phyloP scores from a whole-genome alignment of 139 green algal genomes.

The Auxenochlorella pyrenoidosa region DNA sequence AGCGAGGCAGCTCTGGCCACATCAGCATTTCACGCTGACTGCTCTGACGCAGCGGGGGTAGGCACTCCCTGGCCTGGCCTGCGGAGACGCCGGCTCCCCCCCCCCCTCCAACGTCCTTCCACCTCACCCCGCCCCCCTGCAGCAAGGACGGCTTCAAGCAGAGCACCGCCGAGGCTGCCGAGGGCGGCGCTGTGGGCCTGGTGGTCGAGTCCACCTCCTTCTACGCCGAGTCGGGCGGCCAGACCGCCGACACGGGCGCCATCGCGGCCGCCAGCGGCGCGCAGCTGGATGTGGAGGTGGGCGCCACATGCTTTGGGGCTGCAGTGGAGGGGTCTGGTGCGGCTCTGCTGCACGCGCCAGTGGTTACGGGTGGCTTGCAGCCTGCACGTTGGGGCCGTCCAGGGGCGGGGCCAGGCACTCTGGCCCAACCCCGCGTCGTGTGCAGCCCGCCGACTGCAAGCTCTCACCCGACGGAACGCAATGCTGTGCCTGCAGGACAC shows the following conservation, averaged over 20 bases:
- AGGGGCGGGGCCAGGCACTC: no score
- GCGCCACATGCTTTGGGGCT: neutral
- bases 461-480: neutral
- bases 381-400: no score
- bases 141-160: conserved; percentile 81
- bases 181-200: conserved; percentile 78
- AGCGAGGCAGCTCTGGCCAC: neutral
- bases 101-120: no score
- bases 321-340: neutral
- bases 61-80: no score
- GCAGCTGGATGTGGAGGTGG: conserved; percentile 40
- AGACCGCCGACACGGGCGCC: conserved; percentile 84
- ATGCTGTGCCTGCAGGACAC: conserved; percentile 1
- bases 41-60: no score
- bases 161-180: conserved; percentile 45
- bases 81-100: neutral
- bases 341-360: neutral
- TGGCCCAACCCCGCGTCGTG: no score
- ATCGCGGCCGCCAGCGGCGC: conserved; percentile 51
- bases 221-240: conserved; percentile 94
- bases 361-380: neutral
- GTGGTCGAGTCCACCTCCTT: conserved; percentile 91
- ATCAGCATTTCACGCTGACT: no score
- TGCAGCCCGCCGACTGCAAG: neutral
- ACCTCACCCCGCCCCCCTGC: neutral